These are phyloP conservation scores for Ilex paraguariensis DNA, from an alignment of 305 asterid species.

Conservation along the genomic window DNA sequence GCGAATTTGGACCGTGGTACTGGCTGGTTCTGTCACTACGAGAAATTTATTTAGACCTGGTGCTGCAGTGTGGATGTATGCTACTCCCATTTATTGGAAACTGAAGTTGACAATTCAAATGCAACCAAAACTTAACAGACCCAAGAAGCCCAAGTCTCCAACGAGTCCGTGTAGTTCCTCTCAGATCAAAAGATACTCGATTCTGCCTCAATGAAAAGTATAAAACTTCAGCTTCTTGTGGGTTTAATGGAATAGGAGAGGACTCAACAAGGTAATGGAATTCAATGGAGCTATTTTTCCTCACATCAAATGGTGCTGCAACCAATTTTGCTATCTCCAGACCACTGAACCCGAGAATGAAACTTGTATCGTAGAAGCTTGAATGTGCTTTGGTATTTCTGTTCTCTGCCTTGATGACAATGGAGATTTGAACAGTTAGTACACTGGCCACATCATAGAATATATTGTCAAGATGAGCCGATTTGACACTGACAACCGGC, in stretches of 20 bases:
- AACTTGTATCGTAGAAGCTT: slow-evolving; percentile 35
- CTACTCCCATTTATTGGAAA: slow-evolving; percentile 40
- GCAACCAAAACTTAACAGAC: slow-evolving; percentile 62
- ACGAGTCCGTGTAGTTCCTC: slow-evolving; percentile 56
- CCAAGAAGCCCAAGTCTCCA: slow-evolving; percentile 73
- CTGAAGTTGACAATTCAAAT: slow-evolving; percentile 48
- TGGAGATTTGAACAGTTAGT: slow-evolving; percentile 46
- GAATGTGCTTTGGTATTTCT: slow-evolving; percentile 53
- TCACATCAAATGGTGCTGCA: slow-evolving; percentile 37
- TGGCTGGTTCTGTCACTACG: too few relatives aligned
- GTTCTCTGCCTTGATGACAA: slow-evolving; percentile 50
- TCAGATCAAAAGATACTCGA: slow-evolving; percentile 34
- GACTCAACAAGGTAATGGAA: slow-evolving; percentile 44
- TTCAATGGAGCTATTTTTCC: slow-evolving; percentile 35
- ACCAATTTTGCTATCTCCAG: slow-evolving; percentile 38
- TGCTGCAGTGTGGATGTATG: slow-evolving; percentile 52
- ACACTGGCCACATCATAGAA: slow-evolving; percentile 47
- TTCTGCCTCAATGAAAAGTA: slow-evolving; percentile 26
- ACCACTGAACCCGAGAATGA: slow-evolving; percentile 44
- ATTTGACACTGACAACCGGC: slow-evolving; percentile 41
- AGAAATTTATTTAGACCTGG: slow-evolving; percentile 23
- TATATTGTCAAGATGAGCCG: slow-evolving; percentile 55
- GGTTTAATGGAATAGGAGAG: slow-evolving; percentile 46
- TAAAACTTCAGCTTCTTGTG: slow-evolving; percentile 39
- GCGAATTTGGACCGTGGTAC: too few relatives aligned